Evolutionary conservation across 768 basidiomycete genomes (phyloP), one percentile per base, ranked within the genome.

Genomic region (Suillus alpinus): DNA sequence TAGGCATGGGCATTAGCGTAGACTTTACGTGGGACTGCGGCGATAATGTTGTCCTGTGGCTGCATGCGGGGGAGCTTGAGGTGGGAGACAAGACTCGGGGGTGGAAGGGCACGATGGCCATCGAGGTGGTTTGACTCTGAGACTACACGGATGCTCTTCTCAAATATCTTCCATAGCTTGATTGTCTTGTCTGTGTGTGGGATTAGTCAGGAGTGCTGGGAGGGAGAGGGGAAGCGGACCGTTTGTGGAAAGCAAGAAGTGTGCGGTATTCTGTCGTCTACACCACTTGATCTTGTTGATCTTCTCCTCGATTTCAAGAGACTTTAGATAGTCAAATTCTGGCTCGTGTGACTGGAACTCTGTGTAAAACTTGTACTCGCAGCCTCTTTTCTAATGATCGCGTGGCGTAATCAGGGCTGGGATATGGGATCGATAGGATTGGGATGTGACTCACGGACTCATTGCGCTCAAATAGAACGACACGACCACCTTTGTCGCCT

Each of bases 261-360:
- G 97, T 49, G 97, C 95, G 50, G 92, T 83, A 74, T 98, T 98
- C 79, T 97, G 95, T 65, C 97, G 86, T 81, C 89, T 95, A 83
- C 95, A 98, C 97, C 97, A 99, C 75, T 95, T 94, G 86, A 99
- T 99, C 86, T 97, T 93, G 83, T 99, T 99, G 83, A 99, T 99
- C 89, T 99, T 99, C 85, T 99, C 97, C 78, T 99, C 97, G 77
- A 99, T 99, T 84, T 99, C 97, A 67, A 99, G 82, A 26, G 94
- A 97, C 83, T 99, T 99, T 72, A 99, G 88, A 76, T 99, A 99
- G 80, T 99, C 97, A 76, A 99, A 99, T 76, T 99, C 97, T 59
- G 97, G 97, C 75, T 99, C 97, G 75, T 99, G 97, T 50, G 94
- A 95, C 82, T 99, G 97, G 74, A 98, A 97, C 78, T 99, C 97